Evolutionary conservation across 768 basidiomycete genomes (phyloP).

Genomic region (Boletus bicolor): DNA sequence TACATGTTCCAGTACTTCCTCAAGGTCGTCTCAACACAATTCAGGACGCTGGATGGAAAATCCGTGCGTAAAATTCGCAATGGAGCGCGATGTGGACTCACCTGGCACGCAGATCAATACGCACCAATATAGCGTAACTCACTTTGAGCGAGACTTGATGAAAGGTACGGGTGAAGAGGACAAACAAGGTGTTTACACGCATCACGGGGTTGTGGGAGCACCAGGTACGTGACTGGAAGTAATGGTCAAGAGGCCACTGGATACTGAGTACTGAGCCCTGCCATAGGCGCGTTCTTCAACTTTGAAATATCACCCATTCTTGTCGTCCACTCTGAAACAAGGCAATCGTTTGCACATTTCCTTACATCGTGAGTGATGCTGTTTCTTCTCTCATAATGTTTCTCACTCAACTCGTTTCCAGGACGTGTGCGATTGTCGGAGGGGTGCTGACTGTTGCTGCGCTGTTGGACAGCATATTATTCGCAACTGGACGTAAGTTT

Average conservation of each 20-base stretch:
- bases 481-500: slow-evolving; percentile 72
- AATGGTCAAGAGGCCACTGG: background rate
- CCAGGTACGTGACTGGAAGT: slow-evolving; percentile 44
- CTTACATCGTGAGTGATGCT: slow-evolving; percentile 79
- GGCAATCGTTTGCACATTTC: slow-evolving; percentile 98
- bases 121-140: slow-evolving; percentile 94
- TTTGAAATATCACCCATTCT: slow-evolving; percentile 97
- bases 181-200: slow-evolving; percentile 62
- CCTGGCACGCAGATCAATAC: slow-evolving; percentile 59
- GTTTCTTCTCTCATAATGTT: background rate
- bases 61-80: slow-evolving; percentile 40
- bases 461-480: slow-evolving; percentile 81
- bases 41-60: slow-evolving; percentile 77
- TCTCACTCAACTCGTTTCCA: slow-evolving; percentile 29
- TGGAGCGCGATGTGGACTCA: slow-evolving; percentile 6
- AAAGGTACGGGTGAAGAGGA: slow-evolving; percentile 59
- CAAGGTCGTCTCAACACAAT: slow-evolving; percentile 96
- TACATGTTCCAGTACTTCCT: slow-evolving; percentile 99
- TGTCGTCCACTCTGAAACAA: slow-evolving; percentile 84
- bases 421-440: slow-evolving; percentile 96
- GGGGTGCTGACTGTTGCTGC: slow-evolving; percentile 95
- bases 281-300: slow-evolving; percentile 79
- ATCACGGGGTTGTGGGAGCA: slow-evolving; percentile 70
- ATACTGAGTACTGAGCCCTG: slow-evolving; percentile 1
- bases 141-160: slow-evolving; percentile 89